Conservation (phyloP, 2,329 filamentous ascomycete species). For the Fusarium luffae region DNA sequence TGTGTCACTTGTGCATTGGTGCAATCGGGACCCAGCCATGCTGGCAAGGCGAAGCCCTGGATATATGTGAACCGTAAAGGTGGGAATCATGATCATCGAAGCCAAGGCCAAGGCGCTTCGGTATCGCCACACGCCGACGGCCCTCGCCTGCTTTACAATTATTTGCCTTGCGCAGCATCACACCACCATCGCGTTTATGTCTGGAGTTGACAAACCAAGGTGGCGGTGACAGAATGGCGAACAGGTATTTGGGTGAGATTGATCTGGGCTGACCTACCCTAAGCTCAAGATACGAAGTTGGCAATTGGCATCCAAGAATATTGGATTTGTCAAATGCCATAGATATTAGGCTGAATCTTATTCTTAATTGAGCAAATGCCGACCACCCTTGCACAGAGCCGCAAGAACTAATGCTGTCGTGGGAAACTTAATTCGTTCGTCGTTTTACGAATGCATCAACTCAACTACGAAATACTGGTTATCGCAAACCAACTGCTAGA, state of each 20-base stretch:
- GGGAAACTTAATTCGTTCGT: not conserved
- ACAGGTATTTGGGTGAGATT: accelerated
- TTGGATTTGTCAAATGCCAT: not conserved
- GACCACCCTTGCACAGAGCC: not conserved
- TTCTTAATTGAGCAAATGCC: not conserved
- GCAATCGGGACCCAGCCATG: not conserved
- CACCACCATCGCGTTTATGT: not conserved
- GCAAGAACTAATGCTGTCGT: not conserved
- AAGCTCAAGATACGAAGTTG: accelerated
- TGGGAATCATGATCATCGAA: not conserved
- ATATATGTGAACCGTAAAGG: not conserved
- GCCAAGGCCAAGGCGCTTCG: not conserved
- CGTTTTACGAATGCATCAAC: not conserved
- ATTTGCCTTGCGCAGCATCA: no score
- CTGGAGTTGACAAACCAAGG: not conserved
- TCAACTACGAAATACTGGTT: not conserved
- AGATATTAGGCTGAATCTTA: not conserved
- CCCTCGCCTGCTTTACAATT: not conserved
- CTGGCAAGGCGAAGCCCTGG: not conserved
- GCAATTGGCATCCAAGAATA: not conserved
- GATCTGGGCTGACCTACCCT: not conserved
- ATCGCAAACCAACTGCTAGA: not conserved
- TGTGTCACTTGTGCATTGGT: not conserved
- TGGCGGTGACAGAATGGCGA: not conserved
- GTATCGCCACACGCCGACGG: not conserved